A percentile compares a stretch with the other conserved stretches of the same genome.
phyloP scores from a whole-genome alignment of 2,329 filamentous ascomycete genomes.

The Ophiostoma novo-ulmi region DNA sequence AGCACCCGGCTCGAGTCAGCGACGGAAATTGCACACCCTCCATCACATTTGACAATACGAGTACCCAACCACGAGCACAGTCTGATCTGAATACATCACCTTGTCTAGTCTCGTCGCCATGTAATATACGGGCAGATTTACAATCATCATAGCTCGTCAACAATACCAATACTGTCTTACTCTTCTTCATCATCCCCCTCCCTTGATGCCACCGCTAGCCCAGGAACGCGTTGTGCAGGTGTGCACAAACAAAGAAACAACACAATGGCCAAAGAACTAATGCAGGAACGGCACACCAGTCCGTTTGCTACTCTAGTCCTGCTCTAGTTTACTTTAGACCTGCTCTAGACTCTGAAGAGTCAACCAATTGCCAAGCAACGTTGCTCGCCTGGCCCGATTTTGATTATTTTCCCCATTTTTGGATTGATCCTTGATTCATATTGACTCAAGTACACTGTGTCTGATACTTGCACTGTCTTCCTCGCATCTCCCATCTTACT shows the following conservation, averaged over 20 bases:
- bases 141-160: background rate
- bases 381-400: background rate
- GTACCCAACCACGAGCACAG: background rate
- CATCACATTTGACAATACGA: constrained; percentile 11
- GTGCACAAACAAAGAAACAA: constrained; percentile 11
- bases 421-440: background rate
- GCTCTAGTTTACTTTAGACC: background rate
- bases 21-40: constrained; percentile 22
- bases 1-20: background rate
- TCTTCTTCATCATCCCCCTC: background rate
- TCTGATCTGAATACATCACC: background rate
- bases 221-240: constrained; percentile 5
- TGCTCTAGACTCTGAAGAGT: background rate
- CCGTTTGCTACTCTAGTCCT: background rate
- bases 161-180: background rate
- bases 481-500: too few relatives aligned
- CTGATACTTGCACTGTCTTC: background rate
- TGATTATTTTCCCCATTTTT: background rate
- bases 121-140: too few relatives aligned
- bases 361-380: constrained; percentile 2
- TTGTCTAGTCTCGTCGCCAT: too few relatives aligned
- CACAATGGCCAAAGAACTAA: background rate
- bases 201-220: background rate
- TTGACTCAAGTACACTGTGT: constrained; percentile 1
- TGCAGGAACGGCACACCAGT: constrained; percentile 10